Conservation (phyloP, 2,329 filamentous ascomycete genomes). For the Xylaria sp. region DNA sequence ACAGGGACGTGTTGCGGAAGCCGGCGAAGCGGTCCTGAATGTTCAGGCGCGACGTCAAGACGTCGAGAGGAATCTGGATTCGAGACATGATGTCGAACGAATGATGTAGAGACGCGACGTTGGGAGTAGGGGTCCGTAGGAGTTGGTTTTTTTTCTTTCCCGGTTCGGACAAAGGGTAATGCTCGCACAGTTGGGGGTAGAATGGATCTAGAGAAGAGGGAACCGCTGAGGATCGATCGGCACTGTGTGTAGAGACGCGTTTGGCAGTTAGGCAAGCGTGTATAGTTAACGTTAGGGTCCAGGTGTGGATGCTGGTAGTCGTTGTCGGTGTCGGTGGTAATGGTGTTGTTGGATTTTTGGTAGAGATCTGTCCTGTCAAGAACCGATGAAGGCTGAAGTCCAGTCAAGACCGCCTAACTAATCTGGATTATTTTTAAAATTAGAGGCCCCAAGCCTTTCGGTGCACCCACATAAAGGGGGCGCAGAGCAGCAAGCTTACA, state of each 20-base stretch:
- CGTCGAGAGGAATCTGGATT: constrained; percentile 91
- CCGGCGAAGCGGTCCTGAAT: constrained; percentile 81
- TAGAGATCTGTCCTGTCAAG: constrained; percentile 20
- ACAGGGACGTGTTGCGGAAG: constrained; percentile 77
- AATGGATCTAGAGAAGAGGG: too few species aligned
- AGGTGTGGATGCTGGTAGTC: too few species aligned
- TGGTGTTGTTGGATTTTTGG: too few species aligned
- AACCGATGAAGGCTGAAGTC: too few species aligned
- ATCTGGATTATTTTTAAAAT: constrained; percentile 19
- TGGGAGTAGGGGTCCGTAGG: constrained; percentile 2
- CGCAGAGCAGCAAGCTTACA: constrained; percentile 22
- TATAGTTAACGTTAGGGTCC: too few species aligned
- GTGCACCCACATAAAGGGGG: constrained; percentile 24
- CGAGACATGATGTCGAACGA: constrained; percentile 67
- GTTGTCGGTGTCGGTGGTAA: too few species aligned
- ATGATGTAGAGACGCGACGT: constrained; percentile 1
- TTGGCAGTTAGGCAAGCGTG: too few species aligned
- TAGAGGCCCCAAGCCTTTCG: constrained; percentile 14
- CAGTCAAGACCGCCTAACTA: constrained; percentile 3
- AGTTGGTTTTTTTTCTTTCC: too few species aligned
- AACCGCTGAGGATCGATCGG: too few species aligned
- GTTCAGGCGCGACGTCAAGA: constrained; percentile 88
- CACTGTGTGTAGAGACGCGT: too few species aligned
- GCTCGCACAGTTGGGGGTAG: too few species aligned
- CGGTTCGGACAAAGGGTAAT: too few species aligned